Evolutionary conservation across 1,139 yeast species (phyloP).

Genomic region (Taphrina confusa): DNA sequence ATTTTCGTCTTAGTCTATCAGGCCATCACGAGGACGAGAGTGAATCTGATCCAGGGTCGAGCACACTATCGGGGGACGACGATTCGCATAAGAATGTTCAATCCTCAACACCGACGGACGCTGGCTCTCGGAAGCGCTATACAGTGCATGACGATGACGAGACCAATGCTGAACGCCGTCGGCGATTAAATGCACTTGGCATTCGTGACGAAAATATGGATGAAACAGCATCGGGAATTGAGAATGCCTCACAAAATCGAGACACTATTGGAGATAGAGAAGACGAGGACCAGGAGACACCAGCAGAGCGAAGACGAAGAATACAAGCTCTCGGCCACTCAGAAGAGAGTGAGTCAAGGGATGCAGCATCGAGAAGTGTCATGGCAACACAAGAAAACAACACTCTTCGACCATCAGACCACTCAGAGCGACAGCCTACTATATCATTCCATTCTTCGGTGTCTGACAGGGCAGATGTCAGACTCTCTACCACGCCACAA

Average conservation of each 20-base stretch:
- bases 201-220: background rate
- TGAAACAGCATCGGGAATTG: background rate
- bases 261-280: too few species aligned
- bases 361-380: too few species aligned
- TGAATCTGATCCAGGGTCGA: slow-evolving; percentile 1
- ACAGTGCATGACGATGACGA: slow-evolving; percentile 49
- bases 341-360: too few species aligned
- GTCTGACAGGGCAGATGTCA: background rate
- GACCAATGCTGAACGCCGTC: slow-evolving; percentile 67
- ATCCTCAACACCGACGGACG: slow-evolving; percentile 10
- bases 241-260: background rate
- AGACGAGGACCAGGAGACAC: slow-evolving; percentile 41
- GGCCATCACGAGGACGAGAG: slow-evolving; percentile 6
- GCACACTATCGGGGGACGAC: background rate
- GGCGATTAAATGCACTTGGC: slow-evolving; percentile 84
- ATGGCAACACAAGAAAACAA: too few species aligned
- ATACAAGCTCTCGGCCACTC: slow-evolving; percentile 37
- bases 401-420: slow-evolving; percentile 6
- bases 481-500: background rate
- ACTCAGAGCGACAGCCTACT: background rate
- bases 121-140: background rate
- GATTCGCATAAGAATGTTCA: background rate
- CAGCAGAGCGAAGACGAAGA: slow-evolving; percentile 39
- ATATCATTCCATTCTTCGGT: slow-evolving; percentile 26
- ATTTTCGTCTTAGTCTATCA: background rate